Evolutionary conservation across 106 monocot species (phyloP).

Genomic region (Apostasia shenzhenica): DNA sequence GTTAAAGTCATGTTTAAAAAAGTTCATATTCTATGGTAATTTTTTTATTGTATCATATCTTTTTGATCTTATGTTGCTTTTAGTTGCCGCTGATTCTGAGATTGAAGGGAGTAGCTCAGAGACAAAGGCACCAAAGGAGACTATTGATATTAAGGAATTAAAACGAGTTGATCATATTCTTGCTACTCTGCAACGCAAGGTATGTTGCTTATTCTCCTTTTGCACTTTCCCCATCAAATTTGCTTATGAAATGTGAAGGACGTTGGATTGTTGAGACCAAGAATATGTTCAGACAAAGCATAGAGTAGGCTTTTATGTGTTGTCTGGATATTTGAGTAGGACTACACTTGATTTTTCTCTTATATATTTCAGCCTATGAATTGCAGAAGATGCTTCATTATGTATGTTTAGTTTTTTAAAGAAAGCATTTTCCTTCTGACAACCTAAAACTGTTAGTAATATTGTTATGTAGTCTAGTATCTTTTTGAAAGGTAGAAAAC

Average conservation of each 20-base stretch:
- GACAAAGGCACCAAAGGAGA: constrained; percentile 60
- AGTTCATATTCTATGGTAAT: not conserved
- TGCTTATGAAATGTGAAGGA: not conserved
- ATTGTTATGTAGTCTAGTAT: too few species aligned
- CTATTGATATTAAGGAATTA: constrained; percentile 80
- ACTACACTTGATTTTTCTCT: too few species aligned
- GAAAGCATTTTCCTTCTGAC: too few species aligned
- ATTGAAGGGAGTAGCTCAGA: constrained; percentile 44
- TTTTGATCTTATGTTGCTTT: not conserved
- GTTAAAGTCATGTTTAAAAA: too few species aligned
- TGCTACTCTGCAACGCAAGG: constrained; percentile 67
- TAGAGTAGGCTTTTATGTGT: not conserved
- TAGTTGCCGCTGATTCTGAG: constrained; percentile 62
- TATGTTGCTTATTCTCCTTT: constrained; percentile 14
- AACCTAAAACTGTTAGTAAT: too few species aligned
- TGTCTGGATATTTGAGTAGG: not conserved
- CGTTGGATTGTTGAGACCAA: not conserved
- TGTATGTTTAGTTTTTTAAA: too few species aligned
- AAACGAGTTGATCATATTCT: constrained; percentile 96
- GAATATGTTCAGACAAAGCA: not conserved
- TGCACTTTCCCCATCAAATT: not conserved
- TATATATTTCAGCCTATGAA: too few species aligned
- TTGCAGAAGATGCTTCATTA: too few species aligned
- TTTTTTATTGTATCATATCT: not conserved
- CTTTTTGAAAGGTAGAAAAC: too few species aligned